Conservation (phyloP, 495 filamentous ascomycete species). For the Clavariopsis aquatica region DNA sequence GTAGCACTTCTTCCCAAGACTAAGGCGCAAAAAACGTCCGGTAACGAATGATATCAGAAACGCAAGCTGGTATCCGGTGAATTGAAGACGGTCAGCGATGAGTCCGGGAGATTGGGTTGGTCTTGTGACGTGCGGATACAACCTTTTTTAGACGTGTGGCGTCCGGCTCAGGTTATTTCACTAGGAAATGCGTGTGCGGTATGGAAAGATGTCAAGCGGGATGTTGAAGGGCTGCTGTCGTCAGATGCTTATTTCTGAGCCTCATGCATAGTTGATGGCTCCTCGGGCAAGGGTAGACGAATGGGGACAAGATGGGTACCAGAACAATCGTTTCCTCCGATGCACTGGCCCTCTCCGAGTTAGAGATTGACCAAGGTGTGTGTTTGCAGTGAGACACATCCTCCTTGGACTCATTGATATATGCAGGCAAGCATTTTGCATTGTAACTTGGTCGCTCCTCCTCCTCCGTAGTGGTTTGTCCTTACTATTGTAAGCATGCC, state of each 20-base stretch:
- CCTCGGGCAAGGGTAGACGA: conserved; percentile 14
- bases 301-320: neutral
- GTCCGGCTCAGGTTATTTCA: conserved; percentile 16
- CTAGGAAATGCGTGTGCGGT: conserved; percentile 1
- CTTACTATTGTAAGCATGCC: conserved; percentile 23
- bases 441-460: neutral
- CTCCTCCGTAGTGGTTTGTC: conserved; percentile 4
- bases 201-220: conserved; percentile 15
- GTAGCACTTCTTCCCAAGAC: conserved; percentile 22
- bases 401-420: neutral
- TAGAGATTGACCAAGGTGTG: neutral
- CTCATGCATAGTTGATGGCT: conserved; percentile 22
- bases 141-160: conserved; percentile 30
- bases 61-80: conserved; percentile 6
- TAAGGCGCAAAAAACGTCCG: neutral
- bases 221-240: conserved; percentile 28
- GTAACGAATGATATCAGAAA: conserved; percentile 9
- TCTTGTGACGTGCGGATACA: conserved; percentile 7
- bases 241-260: conserved; percentile 39
- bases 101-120: conserved; percentile 16
- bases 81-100: conserved; percentile 16
- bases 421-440: conserved; percentile 1
- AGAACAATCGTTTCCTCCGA: conserved; percentile 16
- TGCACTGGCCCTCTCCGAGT: neutral
- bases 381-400: neutral